Evolutionary conservation across 2,329 filamentous ascomycete genomes (phyloP), one percentile per base, ranked within the genome.

Genomic region (Sporothrix curviconia): DNA sequence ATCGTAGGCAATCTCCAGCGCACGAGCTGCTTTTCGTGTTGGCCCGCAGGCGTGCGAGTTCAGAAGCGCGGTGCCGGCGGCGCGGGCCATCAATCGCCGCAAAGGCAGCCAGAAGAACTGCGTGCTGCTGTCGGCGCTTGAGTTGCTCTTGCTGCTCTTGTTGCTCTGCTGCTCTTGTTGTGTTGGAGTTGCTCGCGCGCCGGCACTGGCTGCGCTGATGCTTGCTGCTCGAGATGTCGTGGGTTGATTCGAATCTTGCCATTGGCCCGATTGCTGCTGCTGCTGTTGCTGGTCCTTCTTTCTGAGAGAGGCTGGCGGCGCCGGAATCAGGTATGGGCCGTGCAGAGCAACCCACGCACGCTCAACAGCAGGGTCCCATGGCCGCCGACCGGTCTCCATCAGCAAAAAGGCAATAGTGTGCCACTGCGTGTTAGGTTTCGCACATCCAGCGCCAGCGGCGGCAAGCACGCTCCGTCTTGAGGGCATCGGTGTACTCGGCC

Each of bases 391-490:
- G 0, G 77, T 69, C 62, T 82, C 78, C 12, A 82, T 71, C 25
- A 84, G 65, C 2, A 83, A 69, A 61, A 79, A 83, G 1, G 79
- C 78, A 11, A 83, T 74, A 4, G 80, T 78, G 61, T 82, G 75
- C 78, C 80, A 83, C 59, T 83, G 79, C 0, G 76, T 79, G 64
- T n/a, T 81, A 82, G 0, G 78, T 81, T 61, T 82, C 78, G 65
- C 78, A 83, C 6, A 81, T 68, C 81, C 81, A 84, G 14, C 78
- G 76, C 76, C 78, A 82, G 42, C 76, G 75, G 3, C 74, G 74
- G 56, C 72, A 75, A 14, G 68, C 69, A 1, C 70, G 69, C 56
- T 83, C 78, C 1, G 72, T 67, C 58, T 80, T 80, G 15, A 84
- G 67, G 1, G 75, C 70, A 59, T 80, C 76, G 58, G 76, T 80